A percentile compares a stretch with the other conserved stretches of the same genome.
Conservation (phyloP, 371 early-diverging fungal species). For the Mortierella sp. region DNA sequence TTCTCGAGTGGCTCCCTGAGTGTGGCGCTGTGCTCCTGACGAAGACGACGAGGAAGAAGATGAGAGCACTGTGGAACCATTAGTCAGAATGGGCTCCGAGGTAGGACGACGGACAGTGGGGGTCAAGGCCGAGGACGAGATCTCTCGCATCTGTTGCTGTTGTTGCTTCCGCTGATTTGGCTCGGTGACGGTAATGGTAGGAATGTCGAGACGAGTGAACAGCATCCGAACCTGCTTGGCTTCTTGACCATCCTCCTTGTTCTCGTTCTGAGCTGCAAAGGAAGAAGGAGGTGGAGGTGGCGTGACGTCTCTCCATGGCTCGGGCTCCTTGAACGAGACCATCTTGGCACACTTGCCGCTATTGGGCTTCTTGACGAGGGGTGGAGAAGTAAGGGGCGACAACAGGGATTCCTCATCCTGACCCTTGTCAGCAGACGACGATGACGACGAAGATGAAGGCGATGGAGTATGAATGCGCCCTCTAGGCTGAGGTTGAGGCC, state of each 20-base stretch:
- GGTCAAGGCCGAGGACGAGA: no score
- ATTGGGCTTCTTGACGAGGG: slow-evolving; percentile 16
- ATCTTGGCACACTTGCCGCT: slow-evolving; percentile 27
- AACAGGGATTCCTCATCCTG: neutral
- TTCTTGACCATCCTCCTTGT: neutral
- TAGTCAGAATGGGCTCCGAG: neutral
- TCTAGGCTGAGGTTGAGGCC: neutral
- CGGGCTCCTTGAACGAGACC: slow-evolving; percentile 44
- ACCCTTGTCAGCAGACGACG: neutral
- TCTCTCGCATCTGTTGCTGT: no score
- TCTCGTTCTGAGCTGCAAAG: neutral
- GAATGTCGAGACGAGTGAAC: neutral
- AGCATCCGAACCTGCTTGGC: neutral
- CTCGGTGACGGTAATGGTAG: neutral
- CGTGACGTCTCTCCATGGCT: slow-evolving; percentile 16
- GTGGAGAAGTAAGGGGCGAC: neutral
- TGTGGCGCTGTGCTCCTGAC: neutral
- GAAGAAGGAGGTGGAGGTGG: neutral
- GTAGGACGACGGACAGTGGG: neutral
- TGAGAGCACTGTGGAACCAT: slow-evolving; percentile 1
- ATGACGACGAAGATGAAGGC: neutral
- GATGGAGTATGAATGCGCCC: neutral
- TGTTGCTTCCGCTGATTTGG: neutral
- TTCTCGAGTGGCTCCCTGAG: neutral
- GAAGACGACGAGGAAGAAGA: neutral